A percentile compares a stretch with the other conserved stretches of the same genome.
These are phyloP conservation scores for Tubosaeta brunneosetosa DNA, from an alignment of 768 basidiomycete species.

Conservation along the genomic window DNA sequence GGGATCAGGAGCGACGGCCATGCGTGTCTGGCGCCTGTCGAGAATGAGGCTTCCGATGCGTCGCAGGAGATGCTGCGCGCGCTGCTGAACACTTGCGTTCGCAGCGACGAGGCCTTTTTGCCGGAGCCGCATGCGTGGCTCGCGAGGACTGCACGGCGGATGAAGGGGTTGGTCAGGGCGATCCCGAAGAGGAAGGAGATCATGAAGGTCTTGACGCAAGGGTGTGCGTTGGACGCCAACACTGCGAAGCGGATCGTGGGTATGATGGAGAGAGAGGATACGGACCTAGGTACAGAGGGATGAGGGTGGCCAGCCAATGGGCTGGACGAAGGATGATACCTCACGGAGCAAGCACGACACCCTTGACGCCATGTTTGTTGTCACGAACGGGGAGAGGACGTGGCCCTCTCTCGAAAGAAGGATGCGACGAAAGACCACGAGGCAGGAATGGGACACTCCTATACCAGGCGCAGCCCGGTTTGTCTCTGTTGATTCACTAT, in stretches of 20 bases:
- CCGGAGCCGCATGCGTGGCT: slow-evolving; percentile 20
- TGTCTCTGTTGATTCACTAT: too few relatives aligned
- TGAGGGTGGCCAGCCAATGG: too few relatives aligned
- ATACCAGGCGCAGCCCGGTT: too few relatives aligned
- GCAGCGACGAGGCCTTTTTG: slow-evolving; percentile 7
- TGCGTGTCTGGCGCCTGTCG: slow-evolving; percentile 30
- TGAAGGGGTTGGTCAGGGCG: slow-evolving; percentile 16
- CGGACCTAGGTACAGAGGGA: too few relatives aligned
- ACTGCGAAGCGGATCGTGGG: slow-evolving; percentile 21
- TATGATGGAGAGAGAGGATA: slow-evolving; percentile 14
- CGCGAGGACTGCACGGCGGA: slow-evolving; percentile 4
- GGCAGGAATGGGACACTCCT: too few relatives aligned
- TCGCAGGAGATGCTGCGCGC: slow-evolving; percentile 20
- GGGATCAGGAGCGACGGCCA: slow-evolving; percentile 27
- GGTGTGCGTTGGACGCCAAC: slow-evolving; percentile 24
- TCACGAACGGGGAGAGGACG: too few relatives aligned
- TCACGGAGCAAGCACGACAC: too few relatives aligned
- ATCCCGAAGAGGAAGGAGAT: slow-evolving; percentile 19
- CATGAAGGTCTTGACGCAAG: slow-evolving; percentile 14
- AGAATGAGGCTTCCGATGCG: slow-evolving; percentile 16
- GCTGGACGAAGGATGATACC: too few relatives aligned
- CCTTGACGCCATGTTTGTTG: too few relatives aligned
- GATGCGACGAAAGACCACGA: too few relatives aligned
- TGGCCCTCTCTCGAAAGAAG: too few relatives aligned
- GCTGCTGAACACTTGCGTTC: slow-evolving; percentile 16